Percentiles rank a stretch among this genome's conserved stretches.
These are phyloP conservation scores for Alternaria rosae DNA, from an alignment of 2,329 filamentous ascomycete species.

Conservation along the genomic window DNA sequence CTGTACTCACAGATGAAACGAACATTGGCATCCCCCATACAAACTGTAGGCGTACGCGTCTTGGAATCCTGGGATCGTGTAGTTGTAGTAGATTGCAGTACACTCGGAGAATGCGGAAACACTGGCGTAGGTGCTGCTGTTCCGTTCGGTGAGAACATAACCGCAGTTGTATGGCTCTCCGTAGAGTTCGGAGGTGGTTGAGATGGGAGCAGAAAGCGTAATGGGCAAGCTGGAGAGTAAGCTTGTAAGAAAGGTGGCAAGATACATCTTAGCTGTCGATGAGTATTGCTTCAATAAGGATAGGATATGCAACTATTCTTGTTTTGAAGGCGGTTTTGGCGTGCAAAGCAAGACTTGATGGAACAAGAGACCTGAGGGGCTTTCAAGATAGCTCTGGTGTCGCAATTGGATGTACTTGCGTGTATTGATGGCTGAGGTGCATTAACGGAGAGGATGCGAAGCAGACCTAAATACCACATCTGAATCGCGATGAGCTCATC, in stretches of 20 bases:
- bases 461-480: conserved; percentile 5
- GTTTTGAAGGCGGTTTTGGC: not conserved
- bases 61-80: conserved; percentile 11
- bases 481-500: conserved; percentile 8
- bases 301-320: too few species aligned
- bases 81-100: conserved; percentile 18
- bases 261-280: not conserved
- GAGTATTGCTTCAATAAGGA: not conserved
- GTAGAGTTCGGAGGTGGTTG: not conserved
- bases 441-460: not conserved
- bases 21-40: conserved; percentile 15
- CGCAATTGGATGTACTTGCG: not conserved
- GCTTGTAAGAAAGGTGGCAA: not conserved
- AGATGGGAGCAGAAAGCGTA: not conserved
- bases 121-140: conserved; percentile 16
- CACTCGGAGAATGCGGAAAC: conserved; percentile 10
- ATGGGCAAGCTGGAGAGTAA: not conserved
- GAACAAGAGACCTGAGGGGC: too few species aligned
- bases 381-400: not conserved
- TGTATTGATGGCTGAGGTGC: not conserved
- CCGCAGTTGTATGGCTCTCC: conserved; percentile 18
- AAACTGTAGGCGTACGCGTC: conserved; percentile 16
- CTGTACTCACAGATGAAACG: conserved; percentile 10
- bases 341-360: too few species aligned
- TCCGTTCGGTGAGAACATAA: conserved; percentile 20